phyloP scores from a whole-genome alignment of 441 rosid genomes.

The Euphorbia corollata region DNA sequence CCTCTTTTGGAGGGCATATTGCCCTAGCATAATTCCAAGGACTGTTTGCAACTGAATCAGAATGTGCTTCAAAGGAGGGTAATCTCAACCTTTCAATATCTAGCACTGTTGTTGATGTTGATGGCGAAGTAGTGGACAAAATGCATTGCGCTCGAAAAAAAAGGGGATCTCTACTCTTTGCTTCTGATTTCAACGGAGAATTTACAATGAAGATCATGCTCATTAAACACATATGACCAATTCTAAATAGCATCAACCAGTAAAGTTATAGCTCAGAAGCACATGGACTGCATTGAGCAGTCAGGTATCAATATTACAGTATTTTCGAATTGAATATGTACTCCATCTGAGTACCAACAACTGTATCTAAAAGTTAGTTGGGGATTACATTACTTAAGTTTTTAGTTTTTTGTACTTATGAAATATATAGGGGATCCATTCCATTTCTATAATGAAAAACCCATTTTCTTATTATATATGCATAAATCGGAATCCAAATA shows the following conservation, averaged over 20 bases:
- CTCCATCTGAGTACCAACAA: not conserved
- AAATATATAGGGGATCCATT: not conserved
- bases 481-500: not conserved
- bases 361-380: not conserved
- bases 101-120: slow-evolving; percentile 44
- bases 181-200: slow-evolving; percentile 40
- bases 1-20: slow-evolving; percentile 53
- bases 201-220: slow-evolving; percentile 20
- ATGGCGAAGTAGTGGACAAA: slow-evolving; percentile 52
- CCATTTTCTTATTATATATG: not conserved
- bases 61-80: slow-evolving; percentile 53
- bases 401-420: not conserved
- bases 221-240: not conserved
- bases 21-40: slow-evolving; percentile 57
- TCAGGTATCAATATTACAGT: not conserved
- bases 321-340: not conserved
- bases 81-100: slow-evolving; percentile 76
- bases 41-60: slow-evolving; percentile 41
- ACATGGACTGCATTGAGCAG: slow-evolving; percentile 5
- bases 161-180: slow-evolving; percentile 42
- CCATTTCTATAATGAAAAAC: not conserved
- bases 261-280: not conserved
- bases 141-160: slow-evolving; percentile 57
- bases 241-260: slow-evolving; percentile 4
- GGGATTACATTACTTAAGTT: not conserved